Evolutionary conservation across 2,329 filamentous ascomycete species (phyloP).

Genomic region (Aspergillus versicolor): DNA sequence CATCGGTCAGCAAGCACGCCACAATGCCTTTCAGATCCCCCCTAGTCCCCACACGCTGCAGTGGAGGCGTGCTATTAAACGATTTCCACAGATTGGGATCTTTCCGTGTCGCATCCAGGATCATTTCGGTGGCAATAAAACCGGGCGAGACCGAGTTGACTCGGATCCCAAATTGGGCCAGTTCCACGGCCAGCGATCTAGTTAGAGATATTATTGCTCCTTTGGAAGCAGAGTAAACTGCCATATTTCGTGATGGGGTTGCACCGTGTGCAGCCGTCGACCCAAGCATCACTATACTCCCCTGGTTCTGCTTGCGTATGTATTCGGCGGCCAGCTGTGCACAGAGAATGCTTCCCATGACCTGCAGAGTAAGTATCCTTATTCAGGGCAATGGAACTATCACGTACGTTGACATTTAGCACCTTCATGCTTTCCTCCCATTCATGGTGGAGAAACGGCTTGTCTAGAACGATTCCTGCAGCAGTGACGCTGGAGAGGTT

Average conservation of each 20-base stretch:
- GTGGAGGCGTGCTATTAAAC: background rate
- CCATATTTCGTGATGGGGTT: background rate
- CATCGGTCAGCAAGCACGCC: background rate
- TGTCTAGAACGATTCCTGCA: background rate
- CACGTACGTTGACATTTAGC: background rate
- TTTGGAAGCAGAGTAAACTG: background rate
- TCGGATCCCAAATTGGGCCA: background rate
- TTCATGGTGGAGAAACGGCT: background rate
- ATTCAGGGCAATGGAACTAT: background rate
- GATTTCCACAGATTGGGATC: background rate
- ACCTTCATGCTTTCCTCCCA: background rate
- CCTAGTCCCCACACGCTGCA: background rate
- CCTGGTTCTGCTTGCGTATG: background rate
- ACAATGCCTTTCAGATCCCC: background rate
- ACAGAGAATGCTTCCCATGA: background rate
- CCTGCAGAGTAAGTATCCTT: background rate
- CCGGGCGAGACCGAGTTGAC: background rate
- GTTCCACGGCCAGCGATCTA: background rate
- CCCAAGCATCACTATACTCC: background rate
- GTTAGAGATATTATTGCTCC: background rate
- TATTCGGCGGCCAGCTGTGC: background rate
- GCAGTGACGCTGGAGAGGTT: background rate
- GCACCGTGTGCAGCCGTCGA: background rate
- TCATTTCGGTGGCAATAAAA: background rate
- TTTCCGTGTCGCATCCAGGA: background rate